phyloP scores from a whole-genome alignment of 2,329 filamentous ascomycete species.

The Didymella segeticola region DNA sequence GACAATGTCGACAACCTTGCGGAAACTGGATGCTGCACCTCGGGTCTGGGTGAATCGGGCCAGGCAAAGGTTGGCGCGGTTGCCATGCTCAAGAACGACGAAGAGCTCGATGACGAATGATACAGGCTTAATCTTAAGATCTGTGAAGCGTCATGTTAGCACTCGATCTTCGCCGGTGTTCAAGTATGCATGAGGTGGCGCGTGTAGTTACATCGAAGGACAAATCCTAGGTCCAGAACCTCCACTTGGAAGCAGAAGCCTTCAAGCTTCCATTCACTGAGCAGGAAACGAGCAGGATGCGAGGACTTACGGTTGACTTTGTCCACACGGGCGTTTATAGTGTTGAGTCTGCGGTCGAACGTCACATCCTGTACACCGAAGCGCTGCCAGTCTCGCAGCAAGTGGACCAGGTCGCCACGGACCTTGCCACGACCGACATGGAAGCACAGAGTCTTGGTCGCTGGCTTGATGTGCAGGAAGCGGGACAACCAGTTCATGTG shows the following conservation, averaged over 20 bases:
- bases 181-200: background rate
- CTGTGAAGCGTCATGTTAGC: conserved; percentile 52
- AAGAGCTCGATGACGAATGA: conserved; percentile 87
- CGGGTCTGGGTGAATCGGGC: conserved; percentile 87
- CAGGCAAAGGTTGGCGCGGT: conserved; percentile 76
- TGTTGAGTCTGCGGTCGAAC: conserved; percentile 78
- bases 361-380: conserved; percentile 82
- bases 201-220: conserved; percentile 29
- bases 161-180: conserved; percentile 3
- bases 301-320: conserved; percentile 75
- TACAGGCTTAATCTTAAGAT: conserved; percentile 84
- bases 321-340: conserved; percentile 79
- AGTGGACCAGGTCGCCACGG: conserved; percentile 75
- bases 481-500: conserved; percentile 83
- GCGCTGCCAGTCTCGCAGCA: conserved; percentile 79
- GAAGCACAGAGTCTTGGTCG: conserved; percentile 76
- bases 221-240: conserved; percentile 18
- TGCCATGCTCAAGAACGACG: conserved; percentile 85
- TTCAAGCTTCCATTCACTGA: conserved; percentile 24
- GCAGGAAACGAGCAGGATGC: conserved; percentile 17
- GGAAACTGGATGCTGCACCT: conserved; percentile 90
- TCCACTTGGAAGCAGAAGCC: conserved; percentile 27
- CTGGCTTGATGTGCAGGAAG: conserved; percentile 88
- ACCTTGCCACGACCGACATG: conserved; percentile 73
- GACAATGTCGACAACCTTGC: conserved; percentile 80